These are phyloP conservation scores for Eleusine indica DNA, from an alignment of 176 grass and related monocot species.

Conservation along the genomic window DNA sequence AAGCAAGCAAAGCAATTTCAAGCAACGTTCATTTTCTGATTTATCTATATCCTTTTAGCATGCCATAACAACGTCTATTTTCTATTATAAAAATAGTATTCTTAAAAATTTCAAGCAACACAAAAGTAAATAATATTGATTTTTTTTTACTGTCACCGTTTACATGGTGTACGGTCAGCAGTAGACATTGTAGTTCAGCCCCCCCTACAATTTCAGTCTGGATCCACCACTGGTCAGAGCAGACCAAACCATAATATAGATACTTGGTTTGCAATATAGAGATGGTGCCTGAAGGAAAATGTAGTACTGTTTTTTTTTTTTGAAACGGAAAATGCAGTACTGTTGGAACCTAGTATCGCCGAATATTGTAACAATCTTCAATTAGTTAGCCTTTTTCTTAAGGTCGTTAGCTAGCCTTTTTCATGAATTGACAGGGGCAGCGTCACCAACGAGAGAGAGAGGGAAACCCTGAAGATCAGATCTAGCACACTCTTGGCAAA, in stretches of 20 bases:
- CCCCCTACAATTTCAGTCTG: too few species aligned
- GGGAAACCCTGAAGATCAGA: constrained; percentile 28
- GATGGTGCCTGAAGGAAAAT: not conserved
- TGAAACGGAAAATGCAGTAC: constrained; percentile 6
- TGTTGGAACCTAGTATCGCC: not conserved
- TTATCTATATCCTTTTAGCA: too few species aligned
- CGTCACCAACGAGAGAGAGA: not conserved
- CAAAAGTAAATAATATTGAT: too few species aligned
- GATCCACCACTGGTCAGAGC: not conserved
- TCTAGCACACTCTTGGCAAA: constrained; percentile 9
- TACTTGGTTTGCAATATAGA: not conserved
- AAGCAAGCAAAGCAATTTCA: too few species aligned
- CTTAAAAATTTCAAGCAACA: too few species aligned
- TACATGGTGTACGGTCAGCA: too few species aligned
- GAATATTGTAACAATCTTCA: not conserved
- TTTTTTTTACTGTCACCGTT: too few species aligned
- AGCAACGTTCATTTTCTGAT: too few species aligned
- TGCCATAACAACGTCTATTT: too few species aligned
- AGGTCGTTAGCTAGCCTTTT: not conserved
- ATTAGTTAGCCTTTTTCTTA: not conserved
- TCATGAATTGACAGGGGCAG: not conserved
- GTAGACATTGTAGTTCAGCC: too few species aligned
- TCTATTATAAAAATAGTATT: too few species aligned
- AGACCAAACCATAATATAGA: not conserved
- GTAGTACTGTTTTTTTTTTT: not conserved